Conservation (phyloP, 192 early-diverging fungal genomes). For the Umbelopsis ramanniana region DNA sequence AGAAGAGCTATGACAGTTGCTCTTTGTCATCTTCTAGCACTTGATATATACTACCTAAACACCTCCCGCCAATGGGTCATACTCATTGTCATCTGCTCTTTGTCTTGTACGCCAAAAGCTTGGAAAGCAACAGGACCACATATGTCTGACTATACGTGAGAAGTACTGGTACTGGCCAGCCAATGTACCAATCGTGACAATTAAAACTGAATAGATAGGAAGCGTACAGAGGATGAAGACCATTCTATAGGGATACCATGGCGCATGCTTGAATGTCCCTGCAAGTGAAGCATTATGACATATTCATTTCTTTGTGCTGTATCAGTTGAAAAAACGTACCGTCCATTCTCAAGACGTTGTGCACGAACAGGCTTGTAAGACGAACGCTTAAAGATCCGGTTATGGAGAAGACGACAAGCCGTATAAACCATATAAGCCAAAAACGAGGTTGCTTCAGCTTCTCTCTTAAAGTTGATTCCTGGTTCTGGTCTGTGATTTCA, state of each 20-base stretch:
- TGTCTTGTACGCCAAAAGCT: not conserved
- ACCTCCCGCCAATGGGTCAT: not conserved
- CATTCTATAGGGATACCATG: constrained; percentile 20
- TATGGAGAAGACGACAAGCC: constrained; percentile 13
- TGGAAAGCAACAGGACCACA: constrained; percentile 20
- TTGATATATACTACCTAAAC: too few relatives aligned
- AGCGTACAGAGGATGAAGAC: constrained; percentile 23
- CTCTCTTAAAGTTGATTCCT: not conserved
- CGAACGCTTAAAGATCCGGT: constrained; percentile 16
- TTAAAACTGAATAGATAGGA: constrained; percentile 15
- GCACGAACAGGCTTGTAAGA: constrained; percentile 23
- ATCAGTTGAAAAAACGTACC: not conserved
- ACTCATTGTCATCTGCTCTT: not conserved
- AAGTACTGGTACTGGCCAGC: constrained; percentile 23
- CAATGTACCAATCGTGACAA: constrained; percentile 14
- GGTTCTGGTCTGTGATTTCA: not conserved
- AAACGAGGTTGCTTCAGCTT: not conserved
- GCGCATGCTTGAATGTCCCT: not conserved
- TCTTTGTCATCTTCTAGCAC: too few relatives aligned
- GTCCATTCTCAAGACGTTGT: not conserved
- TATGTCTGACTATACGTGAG: not conserved
- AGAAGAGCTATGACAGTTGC: too few relatives aligned
- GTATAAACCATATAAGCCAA: constrained; percentile 16
- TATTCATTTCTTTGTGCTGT: not conserved
- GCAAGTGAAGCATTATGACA: not conserved